These are phyloP conservation scores for Penicillium janthinellum DNA, from an alignment of 2,329 filamentous ascomycete species.

Conservation along the genomic window DNA sequence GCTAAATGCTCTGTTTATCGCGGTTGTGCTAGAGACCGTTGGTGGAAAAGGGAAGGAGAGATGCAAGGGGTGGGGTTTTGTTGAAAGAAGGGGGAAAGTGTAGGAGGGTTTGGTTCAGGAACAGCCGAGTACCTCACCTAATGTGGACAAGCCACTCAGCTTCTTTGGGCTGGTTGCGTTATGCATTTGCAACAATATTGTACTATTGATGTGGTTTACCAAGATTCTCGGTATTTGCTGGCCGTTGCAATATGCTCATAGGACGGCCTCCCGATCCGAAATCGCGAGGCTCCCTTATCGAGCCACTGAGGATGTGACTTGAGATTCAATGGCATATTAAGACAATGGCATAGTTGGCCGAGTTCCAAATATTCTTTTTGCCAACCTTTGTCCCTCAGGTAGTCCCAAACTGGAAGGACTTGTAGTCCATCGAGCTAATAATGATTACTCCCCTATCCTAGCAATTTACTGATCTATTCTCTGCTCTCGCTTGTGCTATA, in stretches of 20 bases:
- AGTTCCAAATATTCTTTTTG: background rate
- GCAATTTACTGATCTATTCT: background rate
- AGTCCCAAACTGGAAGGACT: background rate
- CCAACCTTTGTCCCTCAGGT: too few species aligned
- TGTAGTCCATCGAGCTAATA: background rate
- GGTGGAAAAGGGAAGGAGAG: background rate
- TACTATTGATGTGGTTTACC: background rate
- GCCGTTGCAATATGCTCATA: background rate
- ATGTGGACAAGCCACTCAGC: background rate
- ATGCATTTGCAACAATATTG: background rate
- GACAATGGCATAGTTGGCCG: background rate
- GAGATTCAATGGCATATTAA: background rate
- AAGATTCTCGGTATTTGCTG: background rate
- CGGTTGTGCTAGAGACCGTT: background rate
- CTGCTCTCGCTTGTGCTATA: background rate
- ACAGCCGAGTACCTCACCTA: background rate
- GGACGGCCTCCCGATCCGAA: background rate
- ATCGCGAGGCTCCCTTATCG: background rate
- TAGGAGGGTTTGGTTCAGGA: background rate
- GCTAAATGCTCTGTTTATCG: background rate
- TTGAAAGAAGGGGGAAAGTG: slow-evolving; percentile 1
- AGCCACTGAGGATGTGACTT: background rate
- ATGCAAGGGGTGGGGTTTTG: slow-evolving; percentile 7
- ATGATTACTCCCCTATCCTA: background rate
- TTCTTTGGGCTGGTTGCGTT: background rate